A percentile compares a stretch with the other conserved stretches of the same genome.
Evolutionary conservation across 2,329 filamentous ascomycete genomes (phyloP).

Genomic region (Epicoccum sorghinum): DNA sequence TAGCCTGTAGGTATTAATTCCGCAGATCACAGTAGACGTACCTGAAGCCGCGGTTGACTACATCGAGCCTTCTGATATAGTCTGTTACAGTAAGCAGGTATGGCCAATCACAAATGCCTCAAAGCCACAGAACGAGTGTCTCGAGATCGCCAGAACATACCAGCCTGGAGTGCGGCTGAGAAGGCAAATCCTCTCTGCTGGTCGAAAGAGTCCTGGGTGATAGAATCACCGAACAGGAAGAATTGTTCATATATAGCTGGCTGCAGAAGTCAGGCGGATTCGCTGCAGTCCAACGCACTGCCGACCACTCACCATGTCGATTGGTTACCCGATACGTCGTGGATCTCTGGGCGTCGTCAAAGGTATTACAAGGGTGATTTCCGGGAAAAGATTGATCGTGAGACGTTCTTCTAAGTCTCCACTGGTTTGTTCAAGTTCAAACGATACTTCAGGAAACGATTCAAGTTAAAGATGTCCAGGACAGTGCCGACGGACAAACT

Average conservation of each 20-base stretch:
- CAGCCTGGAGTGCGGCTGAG: constrained; percentile 70
- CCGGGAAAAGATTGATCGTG: constrained; percentile 7
- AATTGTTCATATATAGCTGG: constrained; percentile 50
- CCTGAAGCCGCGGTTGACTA: constrained; percentile 85
- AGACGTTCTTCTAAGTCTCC: background rate
- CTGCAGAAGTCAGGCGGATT: constrained; percentile 19
- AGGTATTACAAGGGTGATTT: constrained; percentile 15
- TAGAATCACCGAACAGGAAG: constrained; percentile 88
- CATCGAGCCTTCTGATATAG: constrained; percentile 78
- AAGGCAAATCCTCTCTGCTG: constrained; percentile 74
- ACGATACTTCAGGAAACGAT: background rate
- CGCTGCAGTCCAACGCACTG: background rate
- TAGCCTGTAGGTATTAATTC: background rate
- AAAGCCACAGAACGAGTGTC: background rate
- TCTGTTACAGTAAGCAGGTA: constrained; percentile 55
- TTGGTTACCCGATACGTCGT: background rate
- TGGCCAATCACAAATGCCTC: constrained; percentile 5
- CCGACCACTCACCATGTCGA: constrained; percentile 17
- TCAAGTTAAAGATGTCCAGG: background rate
- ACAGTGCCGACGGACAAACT: constrained; percentile 5
- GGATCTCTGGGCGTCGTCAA: constrained; percentile 17
- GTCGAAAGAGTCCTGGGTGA: constrained; percentile 72
- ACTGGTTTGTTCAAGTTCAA: background rate
- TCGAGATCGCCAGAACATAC: constrained; percentile 54
- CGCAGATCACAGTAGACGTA: constrained; percentile 32